Evolutionary conservation across 225 moss, liverwort and hornwort species (phyloP).

Genomic region (Rhytidiadelphus loreus): DNA sequence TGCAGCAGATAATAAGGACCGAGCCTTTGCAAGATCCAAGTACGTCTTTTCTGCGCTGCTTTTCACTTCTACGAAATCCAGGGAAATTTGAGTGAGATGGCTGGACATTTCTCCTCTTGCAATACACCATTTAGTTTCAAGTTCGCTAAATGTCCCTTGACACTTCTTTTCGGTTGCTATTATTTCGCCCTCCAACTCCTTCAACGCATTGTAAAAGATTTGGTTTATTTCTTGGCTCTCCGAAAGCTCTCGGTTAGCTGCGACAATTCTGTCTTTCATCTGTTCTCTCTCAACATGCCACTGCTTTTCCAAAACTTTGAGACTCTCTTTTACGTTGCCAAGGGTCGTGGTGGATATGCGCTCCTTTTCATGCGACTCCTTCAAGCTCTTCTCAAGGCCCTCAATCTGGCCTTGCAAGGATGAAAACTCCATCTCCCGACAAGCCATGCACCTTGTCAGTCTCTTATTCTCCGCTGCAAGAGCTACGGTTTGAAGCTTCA

Average conservation of each 20-base stretch:
- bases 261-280: slow-evolving; percentile 2
- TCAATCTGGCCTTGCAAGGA: slow-evolving; percentile 24
- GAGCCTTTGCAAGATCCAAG: slow-evolving; percentile 17
- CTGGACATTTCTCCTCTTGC: slow-evolving; percentile 20
- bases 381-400: slow-evolving; percentile 17
- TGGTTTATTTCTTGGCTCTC: slow-evolving; percentile 17
- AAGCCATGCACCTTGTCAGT: slow-evolving; percentile 41
- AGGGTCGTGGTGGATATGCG: neutral
- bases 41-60: neutral
- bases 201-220: neutral
- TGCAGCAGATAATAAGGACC: slow-evolving; percentile 23
- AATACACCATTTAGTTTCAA: slow-evolving; percentile 10
- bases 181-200: slow-evolving; percentile 12
- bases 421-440: slow-evolving; percentile 45
- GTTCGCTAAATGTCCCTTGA: neutral
- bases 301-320: slow-evolving; percentile 24
- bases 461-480: slow-evolving; percentile 35
- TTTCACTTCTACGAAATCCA: slow-evolving; percentile 18
- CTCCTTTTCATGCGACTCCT: slow-evolving; percentile 26
- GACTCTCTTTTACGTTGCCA: slow-evolving; percentile 13
- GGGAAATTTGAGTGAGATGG: slow-evolving; percentile 3
- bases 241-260: slow-evolving; percentile 14
- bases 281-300: slow-evolving; percentile 37
- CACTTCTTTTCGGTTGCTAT: neutral
- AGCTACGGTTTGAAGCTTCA: slow-evolving; percentile 15